Conservation (phyloP, 352 stramenopile genomes). For the Phytophthora ohioensis region DNA sequence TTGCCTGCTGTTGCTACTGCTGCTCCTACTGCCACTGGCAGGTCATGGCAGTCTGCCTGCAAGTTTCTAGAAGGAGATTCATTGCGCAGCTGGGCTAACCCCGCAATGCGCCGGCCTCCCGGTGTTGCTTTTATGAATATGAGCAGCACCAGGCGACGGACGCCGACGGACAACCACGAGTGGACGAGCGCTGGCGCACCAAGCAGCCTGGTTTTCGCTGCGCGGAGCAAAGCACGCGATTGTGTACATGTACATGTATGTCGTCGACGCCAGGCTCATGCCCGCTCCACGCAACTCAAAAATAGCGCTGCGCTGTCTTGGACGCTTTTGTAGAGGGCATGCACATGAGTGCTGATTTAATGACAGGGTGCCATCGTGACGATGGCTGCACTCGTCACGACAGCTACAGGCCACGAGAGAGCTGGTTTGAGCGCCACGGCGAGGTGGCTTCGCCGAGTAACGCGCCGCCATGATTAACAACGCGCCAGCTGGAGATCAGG, state of each 20-base stretch:
- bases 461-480: slow-evolving; percentile 20
- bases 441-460: slow-evolving; percentile 21
- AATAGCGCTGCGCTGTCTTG: no score
- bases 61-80: slow-evolving; percentile 32
- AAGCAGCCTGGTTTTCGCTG: slow-evolving; percentile 41
- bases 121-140: slow-evolving; percentile 30
- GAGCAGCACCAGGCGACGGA: slow-evolving; percentile 27
- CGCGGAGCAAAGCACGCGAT: slow-evolving; percentile 31
- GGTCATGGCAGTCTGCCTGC: not conserved
- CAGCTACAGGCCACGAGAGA: no score
- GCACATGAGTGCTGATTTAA: no score
- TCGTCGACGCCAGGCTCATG: not conserved
- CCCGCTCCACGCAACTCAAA: not conserved
- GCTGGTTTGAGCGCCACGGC: not conserved
- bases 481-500: slow-evolving; percentile 26
- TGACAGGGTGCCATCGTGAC: no score
- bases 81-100: slow-evolving; percentile 15
- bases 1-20: slow-evolving; percentile 1
- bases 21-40: not conserved
- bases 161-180: slow-evolving; percentile 4
- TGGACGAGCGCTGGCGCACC: slow-evolving; percentile 20
- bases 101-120: not conserved
- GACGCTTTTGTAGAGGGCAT: no score
- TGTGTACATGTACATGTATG: not conserved
- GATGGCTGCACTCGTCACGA: no score